phyloP scores from a whole-genome alignment of 2,329 filamentous ascomycete species.

The Ascochyta clinopodiicola region DNA sequence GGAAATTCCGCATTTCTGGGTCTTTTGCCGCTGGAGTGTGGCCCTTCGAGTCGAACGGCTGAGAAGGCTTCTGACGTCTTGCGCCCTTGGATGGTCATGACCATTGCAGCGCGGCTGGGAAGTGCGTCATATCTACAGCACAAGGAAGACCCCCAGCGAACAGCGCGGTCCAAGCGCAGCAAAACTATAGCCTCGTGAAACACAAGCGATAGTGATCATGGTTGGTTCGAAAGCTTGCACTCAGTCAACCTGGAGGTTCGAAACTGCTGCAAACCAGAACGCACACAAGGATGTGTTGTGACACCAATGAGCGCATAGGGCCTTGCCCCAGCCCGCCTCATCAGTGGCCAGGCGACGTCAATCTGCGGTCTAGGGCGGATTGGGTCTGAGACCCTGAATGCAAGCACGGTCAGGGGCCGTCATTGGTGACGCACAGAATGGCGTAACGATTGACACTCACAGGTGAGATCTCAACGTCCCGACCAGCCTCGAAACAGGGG shows the following conservation, averaged over 20 bases:
- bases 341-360: constrained; percentile 13
- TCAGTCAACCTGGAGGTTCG: constrained; percentile 2
- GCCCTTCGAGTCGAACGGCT: constrained; percentile 2
- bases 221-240: too few species aligned
- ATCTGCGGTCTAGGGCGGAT: constrained; percentile 17
- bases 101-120: neutral
- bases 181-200: too few species aligned
- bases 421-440: constrained; percentile 23
- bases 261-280: neutral
- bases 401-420: constrained; percentile 21
- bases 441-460: constrained; percentile 13
- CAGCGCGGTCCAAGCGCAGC: neutral
- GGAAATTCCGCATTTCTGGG: constrained; percentile 23
- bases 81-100: neutral
- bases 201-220: too few species aligned
- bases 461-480: constrained; percentile 3
- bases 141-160: neutral
- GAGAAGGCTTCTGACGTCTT: constrained; percentile 12
- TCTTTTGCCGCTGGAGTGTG: constrained; percentile 8
- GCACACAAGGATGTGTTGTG: neutral
- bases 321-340: neutral
- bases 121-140: constrained; percentile 3
- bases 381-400: constrained; percentile 23
- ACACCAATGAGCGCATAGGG: constrained; percentile 19
- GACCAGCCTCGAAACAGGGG: constrained; percentile 17